Evolutionary conservation across 2,329 filamentous ascomycete genomes (phyloP).

Genomic region (Cladosporium halotolerans): DNA sequence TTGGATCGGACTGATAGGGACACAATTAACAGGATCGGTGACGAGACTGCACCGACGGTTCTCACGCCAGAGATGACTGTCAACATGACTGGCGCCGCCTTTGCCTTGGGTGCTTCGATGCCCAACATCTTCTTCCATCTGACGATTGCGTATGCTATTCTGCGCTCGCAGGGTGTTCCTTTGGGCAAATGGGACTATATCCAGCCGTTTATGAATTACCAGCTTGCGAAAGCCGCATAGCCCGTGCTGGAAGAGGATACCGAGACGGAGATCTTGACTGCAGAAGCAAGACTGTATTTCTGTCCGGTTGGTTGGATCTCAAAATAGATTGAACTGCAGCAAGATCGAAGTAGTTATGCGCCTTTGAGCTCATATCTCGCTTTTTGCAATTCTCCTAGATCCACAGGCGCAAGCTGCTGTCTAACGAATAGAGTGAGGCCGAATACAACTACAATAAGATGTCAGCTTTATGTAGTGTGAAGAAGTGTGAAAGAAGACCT

Average conservation of each 20-base stretch:
- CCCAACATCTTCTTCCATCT: slow-evolving; percentile 5
- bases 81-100: background rate
- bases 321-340: no score
- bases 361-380: slow-evolving; percentile 64
- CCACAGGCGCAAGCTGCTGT: slow-evolving; percentile 60
- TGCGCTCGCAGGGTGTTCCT: background rate
- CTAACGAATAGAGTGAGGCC: slow-evolving; percentile 56
- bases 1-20: background rate
- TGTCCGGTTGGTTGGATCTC: no score
- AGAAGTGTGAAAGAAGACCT: background rate
- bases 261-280: no score
- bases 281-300: no score
- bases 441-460: slow-evolving; percentile 45
- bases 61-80: background rate
- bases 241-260: no score
- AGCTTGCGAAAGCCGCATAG: no score
- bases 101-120: background rate
- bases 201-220: background rate
- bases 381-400: slow-evolving; percentile 58
- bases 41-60: background rate
- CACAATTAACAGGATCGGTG: background rate
- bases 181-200: slow-evolving; percentile 6
- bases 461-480: background rate
- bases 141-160: slow-evolving; percentile 3
- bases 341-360: slow-evolving; percentile 31